Conservation (phyloP, 73 alveolate species). For the Uronychia binucleata region DNA sequence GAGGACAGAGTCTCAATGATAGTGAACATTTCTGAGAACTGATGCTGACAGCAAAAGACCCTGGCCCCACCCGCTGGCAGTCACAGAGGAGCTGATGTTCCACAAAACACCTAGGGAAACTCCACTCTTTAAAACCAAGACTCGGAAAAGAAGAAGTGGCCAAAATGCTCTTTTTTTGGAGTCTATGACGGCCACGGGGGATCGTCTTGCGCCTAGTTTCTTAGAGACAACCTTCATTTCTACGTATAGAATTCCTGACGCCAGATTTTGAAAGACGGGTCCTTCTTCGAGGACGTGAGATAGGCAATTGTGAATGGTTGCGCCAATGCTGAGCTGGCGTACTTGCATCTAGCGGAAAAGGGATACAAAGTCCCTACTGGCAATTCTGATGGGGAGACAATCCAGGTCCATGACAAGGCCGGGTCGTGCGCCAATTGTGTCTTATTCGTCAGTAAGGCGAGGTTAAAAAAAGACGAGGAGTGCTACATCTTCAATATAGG, state of each 20-base stretch:
- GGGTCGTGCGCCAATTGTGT: not conserved
- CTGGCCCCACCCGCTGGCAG: not conserved
- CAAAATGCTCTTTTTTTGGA: not conserved
- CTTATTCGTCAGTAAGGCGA: not conserved
- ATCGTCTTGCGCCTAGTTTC: not conserved
- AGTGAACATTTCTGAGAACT: constrained; percentile 22
- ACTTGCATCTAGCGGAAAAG: not conserved
- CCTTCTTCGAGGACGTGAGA: not conserved
- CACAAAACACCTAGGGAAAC: not conserved
- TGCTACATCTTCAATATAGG: constrained; percentile 95
- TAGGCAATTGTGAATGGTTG: not conserved
- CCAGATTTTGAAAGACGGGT: not conserved
- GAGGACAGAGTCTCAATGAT: constrained; percentile 72
- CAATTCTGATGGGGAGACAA: too few species aligned
- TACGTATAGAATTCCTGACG: not conserved
- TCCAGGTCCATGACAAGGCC: not conserved
- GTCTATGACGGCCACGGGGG: not conserved
- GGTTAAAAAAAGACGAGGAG: constrained; percentile 46
- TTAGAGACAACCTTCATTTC: not conserved
- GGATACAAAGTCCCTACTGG: too few species aligned
- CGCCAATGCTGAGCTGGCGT: not conserved
- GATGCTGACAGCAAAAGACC: not conserved
- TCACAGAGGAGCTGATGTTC: too few species aligned
- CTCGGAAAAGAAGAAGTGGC: not conserved
- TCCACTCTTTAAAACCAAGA: not conserved